Conservation (phyloP, 1,284 basidiomycete genomes). For the Trichosporon sp. region DNA sequence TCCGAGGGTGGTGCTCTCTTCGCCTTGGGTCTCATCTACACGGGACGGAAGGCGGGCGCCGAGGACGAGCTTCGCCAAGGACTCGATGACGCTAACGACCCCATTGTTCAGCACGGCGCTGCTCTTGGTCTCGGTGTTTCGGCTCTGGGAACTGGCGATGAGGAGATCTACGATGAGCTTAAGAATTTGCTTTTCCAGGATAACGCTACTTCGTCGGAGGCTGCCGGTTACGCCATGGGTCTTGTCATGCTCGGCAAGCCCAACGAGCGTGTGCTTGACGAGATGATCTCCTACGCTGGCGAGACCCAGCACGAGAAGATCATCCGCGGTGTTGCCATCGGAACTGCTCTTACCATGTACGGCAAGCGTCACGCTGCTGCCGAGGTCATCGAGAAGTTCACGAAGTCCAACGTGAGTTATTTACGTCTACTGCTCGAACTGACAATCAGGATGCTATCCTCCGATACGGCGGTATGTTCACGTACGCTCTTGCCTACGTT, state of each 20-base stretch:
- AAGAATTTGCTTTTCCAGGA: conserved; percentile 83
- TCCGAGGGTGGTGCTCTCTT: conserved; percentile 90
- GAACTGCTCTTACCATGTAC: conserved; percentile 83
- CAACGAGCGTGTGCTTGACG: conserved; percentile 67
- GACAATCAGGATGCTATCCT: conserved; percentile 75
- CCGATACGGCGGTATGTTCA: conserved; percentile 93
- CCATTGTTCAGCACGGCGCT: conserved; percentile 91
- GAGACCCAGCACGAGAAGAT: conserved; percentile 99
- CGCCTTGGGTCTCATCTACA: conserved; percentile 89
- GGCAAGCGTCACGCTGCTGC: conserved; percentile 86
- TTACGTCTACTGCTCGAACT: conserved; percentile 6
- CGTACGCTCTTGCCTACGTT: conserved; percentile 86
- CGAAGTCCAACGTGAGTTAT: conserved; percentile 71
- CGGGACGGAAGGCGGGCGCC: conserved; percentile 57
- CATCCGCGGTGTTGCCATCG: conserved; percentile 85
- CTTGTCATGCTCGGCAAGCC: conserved; percentile 91
- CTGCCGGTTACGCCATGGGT: conserved; percentile 91
- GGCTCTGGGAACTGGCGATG: conserved; percentile 81
- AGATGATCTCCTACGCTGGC: conserved; percentile 88
- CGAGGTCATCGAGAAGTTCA: conserved; percentile 63
- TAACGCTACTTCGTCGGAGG: conserved; percentile 89
- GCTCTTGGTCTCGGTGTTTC: conserved; percentile 88
- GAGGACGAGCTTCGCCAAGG: conserved; percentile 64
- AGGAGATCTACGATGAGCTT: conserved; percentile 83
- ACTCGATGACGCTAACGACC: conserved; percentile 57